Conservation (phyloP, 148 eudicot species). For the Chenopodium berlandieri region DNA sequence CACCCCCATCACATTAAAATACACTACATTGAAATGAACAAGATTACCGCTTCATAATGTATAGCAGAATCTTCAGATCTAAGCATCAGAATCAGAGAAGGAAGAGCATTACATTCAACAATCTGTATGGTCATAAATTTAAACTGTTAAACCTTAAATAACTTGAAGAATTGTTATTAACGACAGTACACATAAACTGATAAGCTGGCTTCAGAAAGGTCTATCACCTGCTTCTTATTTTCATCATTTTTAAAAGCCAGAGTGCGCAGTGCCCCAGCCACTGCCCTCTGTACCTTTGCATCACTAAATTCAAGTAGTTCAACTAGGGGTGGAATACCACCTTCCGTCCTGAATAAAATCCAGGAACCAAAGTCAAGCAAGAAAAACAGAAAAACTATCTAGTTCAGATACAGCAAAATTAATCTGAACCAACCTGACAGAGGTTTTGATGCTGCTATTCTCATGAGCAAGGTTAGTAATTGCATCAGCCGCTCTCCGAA, state of each 20-base stretch:
- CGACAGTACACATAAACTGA: neutral
- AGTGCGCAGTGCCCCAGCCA: slow-evolving; percentile 85
- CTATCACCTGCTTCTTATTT: slow-evolving; percentile 75
- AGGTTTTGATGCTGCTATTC: slow-evolving; percentile 66
- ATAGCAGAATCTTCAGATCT: slow-evolving; percentile 70
- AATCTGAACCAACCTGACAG: slow-evolving; percentile 58
- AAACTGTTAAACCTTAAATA: neutral
- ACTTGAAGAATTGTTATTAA: neutral
- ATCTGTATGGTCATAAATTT: slow-evolving; percentile 44
- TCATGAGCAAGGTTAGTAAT: slow-evolving; percentile 94
- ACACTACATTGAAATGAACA: neutral
- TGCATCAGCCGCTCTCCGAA: slow-evolving; percentile 85
- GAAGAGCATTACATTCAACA: slow-evolving; percentile 78
- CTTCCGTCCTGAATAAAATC: slow-evolving; percentile 54
- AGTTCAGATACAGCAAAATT: neutral
- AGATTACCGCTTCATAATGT: slow-evolving; percentile 80
- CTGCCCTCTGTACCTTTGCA: slow-evolving; percentile 83
- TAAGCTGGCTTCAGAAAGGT: neutral
- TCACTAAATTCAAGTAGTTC: slow-evolving; percentile 64
- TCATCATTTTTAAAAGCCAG: slow-evolving; percentile 90
- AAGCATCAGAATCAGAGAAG: slow-evolving; percentile 75
- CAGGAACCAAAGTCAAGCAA: slow-evolving; percentile 8
- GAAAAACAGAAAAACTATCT: neutral
- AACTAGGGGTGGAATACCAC: slow-evolving; percentile 92
- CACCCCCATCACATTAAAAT: slow-evolving; percentile 13